Evolutionary conservation across 768 basidiomycete genomes (phyloP).

Genomic region (Lactifluus pinguis): DNA sequence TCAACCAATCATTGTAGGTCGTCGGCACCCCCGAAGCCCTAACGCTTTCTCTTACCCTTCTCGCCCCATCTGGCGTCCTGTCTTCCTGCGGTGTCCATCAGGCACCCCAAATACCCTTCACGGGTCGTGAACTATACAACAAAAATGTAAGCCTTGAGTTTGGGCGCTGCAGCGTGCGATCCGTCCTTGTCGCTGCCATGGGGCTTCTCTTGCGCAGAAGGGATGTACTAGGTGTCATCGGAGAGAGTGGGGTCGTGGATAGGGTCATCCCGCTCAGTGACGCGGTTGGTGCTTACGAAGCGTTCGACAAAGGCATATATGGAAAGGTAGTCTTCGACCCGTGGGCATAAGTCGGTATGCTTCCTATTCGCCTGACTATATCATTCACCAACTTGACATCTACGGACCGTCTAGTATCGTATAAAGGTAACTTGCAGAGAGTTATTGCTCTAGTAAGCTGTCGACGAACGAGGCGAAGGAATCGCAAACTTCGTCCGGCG

Average conservation of each 20-base stretch:
- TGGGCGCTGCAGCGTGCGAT: slow-evolving; percentile 72
- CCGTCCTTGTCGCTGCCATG: slow-evolving; percentile 65
- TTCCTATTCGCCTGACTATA: background rate
- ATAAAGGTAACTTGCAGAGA: background rate
- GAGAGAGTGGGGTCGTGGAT: slow-evolving; percentile 57
- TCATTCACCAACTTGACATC: slow-evolving; percentile 1
- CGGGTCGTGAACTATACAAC: slow-evolving; percentile 50
- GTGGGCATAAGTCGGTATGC: slow-evolving; percentile 32
- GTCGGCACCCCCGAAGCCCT: slow-evolving; percentile 63
- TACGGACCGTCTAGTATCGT: slow-evolving; percentile 1
- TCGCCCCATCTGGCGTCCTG: slow-evolving; percentile 68
- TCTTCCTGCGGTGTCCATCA: slow-evolving; percentile 69
- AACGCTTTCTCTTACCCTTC: slow-evolving; percentile 56
- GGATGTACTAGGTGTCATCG: slow-evolving; percentile 68
- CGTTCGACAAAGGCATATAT: slow-evolving; percentile 62
- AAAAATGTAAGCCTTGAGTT: slow-evolving; percentile 77
- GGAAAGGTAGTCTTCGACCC: slow-evolving; percentile 76
- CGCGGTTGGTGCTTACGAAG: slow-evolving; percentile 48
- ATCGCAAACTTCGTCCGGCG: slow-evolving; percentile 46
- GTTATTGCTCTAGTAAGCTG: slow-evolving; percentile 26
- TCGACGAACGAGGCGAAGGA: slow-evolving; percentile 49
- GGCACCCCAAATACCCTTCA: slow-evolving; percentile 44
- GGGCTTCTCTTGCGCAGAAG: slow-evolving; percentile 60
- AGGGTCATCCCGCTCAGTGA: slow-evolving; percentile 50
- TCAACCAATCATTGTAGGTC: slow-evolving; percentile 33